A percentile compares a stretch with the other conserved stretches of the same genome.
These are phyloP conservation scores for Lachnellula subtilissima DNA, from an alignment of 2,329 filamentous ascomycete species.

Conservation along the genomic window DNA sequence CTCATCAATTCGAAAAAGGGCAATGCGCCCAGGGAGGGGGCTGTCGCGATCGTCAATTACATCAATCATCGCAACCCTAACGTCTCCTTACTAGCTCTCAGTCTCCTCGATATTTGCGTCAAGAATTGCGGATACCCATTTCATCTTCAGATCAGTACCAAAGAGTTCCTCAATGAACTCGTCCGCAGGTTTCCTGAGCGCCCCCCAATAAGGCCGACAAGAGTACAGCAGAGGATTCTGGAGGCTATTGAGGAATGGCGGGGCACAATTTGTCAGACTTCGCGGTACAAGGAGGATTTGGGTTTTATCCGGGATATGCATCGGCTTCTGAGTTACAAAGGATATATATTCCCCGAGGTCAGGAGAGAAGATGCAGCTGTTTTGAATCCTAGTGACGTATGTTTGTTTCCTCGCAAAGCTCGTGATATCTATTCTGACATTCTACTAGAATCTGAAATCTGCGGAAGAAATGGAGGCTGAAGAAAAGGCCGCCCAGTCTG, in stretches of 20 bases:
- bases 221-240: constrained; percentile 87
- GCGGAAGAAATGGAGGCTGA: constrained; percentile 99
- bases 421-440: constrained; percentile 26
- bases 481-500: constrained; percentile 88
- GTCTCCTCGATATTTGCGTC: constrained; percentile 95
- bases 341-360: constrained; percentile 91
- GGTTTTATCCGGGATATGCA: constrained; percentile 99
- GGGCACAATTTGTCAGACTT: constrained; percentile 96
- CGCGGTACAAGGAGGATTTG: constrained; percentile 92
- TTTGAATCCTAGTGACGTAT: constrained; percentile 90
- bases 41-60: constrained; percentile 85
- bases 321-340: constrained; percentile 89
- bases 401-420: constrained; percentile 42
- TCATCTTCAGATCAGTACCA: constrained; percentile 96
- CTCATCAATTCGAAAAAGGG: constrained; percentile 97
- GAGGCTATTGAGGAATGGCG: constrained; percentile 98
- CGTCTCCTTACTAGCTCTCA: constrained; percentile 82
- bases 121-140: constrained; percentile 99
- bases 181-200: constrained; percentile 93
- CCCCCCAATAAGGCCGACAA: constrained; percentile 76
- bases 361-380: constrained; percentile 92
- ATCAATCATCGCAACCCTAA: constrained; percentile 98
- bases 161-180: constrained; percentile 97
- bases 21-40: constrained; percentile 89
- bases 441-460: constrained; percentile 76